Percentiles rank a stretch among this genome's conserved stretches.
phyloP scores from a whole-genome alignment of 768 basidiomycete species.

The Boletus bicolor region DNA sequence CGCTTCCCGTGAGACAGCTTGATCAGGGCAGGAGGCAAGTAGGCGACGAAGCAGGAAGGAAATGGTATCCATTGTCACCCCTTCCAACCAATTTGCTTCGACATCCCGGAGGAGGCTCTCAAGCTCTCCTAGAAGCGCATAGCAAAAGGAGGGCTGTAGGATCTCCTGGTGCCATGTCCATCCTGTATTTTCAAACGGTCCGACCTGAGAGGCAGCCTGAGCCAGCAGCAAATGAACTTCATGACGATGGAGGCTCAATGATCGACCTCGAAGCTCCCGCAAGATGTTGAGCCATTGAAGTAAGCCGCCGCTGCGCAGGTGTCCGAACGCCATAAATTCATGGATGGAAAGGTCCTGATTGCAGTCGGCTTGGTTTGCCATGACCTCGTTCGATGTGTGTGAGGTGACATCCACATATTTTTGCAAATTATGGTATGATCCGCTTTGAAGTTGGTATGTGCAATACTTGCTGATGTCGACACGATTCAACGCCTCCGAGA shows the following conservation, averaged over 20 bases:
- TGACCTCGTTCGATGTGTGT: constrained; percentile 41
- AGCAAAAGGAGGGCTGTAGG: constrained; percentile 31
- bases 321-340: constrained; percentile 44
- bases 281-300: constrained; percentile 53
- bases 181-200: constrained; percentile 20
- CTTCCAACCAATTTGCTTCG: constrained; percentile 41
- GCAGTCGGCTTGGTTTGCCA: constrained; percentile 42
- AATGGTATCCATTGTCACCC: constrained; percentile 31
- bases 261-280: constrained; percentile 41
- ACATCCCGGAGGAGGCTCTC: constrained; percentile 34
- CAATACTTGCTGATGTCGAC: constrained; percentile 24
- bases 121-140: constrained; percentile 35
- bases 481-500: constrained; percentile 10
- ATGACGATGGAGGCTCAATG: constrained; percentile 36
- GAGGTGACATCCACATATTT: constrained; percentile 34
- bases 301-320: constrained; percentile 41
- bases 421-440: constrained; percentile 36
- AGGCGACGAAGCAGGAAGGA: constrained; percentile 37
- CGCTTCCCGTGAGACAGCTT: constrained; percentile 13
- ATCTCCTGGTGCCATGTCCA: constrained; percentile 43
- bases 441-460: constrained; percentile 31
- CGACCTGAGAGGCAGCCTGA: constrained; percentile 46
- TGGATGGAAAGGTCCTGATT: constrained; percentile 40
- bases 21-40: constrained; percentile 24
- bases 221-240: constrained; percentile 42